A percentile compares a stretch with the other conserved stretches of the same genome.
These are phyloP conservation scores for Candida morakotiae DNA, from an alignment of 805 yeast genomes.

Conservation along the genomic window DNA sequence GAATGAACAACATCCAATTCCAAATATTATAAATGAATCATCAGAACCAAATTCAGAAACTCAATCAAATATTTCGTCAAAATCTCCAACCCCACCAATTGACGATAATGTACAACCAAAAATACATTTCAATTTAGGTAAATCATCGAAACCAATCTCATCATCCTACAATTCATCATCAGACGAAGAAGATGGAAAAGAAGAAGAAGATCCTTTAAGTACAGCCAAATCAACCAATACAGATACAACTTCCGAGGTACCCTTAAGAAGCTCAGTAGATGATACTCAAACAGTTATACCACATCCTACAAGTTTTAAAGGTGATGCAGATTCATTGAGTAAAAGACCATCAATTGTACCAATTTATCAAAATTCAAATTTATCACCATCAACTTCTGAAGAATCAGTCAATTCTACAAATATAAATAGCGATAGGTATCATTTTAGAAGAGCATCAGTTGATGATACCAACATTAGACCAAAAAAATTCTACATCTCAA, in stretches of 20 bases:
- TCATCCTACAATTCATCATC: not conserved
- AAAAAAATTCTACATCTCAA: constrained; percentile 62
- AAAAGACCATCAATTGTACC: constrained; percentile 29
- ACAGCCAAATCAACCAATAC: not conserved
- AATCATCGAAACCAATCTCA: no score
- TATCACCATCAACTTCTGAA: constrained; percentile 3
- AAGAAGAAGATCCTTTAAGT: not conserved
- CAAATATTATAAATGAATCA: constrained; percentile 8
- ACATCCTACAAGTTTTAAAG: constrained; percentile 4
- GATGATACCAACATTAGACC: constrained; percentile 27
- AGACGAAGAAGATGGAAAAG: not conserved
- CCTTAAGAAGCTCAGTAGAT: no score
- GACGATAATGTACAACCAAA: constrained; percentile 1
- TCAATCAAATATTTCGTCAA: not conserved
- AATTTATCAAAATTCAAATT: constrained; percentile 12
- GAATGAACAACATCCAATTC: constrained; percentile 5
- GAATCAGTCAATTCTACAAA: constrained; percentile 8
- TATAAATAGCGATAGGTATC: constrained; percentile 10
- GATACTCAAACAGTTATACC: constrained; percentile 4
- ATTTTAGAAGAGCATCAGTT: constrained; percentile 27
- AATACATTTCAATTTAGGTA: constrained; percentile 1
- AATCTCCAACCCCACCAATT: constrained; percentile 7
- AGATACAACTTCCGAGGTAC: no score
- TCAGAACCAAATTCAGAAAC: constrained; percentile 7
- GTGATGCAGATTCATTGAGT: constrained; percentile 1